Evolutionary conservation across 140 eudicot genomes (phyloP).

Genomic region (Ambrosia hybrid): DNA sequence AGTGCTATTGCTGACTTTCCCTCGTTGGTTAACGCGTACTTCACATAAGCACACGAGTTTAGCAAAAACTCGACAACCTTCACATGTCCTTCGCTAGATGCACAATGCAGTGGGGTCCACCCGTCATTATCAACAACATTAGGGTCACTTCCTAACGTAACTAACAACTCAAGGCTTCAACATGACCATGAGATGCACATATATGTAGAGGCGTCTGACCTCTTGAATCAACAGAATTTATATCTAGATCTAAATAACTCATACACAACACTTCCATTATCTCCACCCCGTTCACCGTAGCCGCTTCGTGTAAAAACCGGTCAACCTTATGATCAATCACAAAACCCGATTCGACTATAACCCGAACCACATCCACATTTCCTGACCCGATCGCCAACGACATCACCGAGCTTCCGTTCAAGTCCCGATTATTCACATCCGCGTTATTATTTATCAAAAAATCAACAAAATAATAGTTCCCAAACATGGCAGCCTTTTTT

Average conservation of each 20-base stretch:
- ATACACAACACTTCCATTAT: conserved; percentile 59
- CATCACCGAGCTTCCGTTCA: conserved; percentile 40
- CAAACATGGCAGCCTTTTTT: conserved; percentile 33
- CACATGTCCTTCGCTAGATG: conserved; percentile 49
- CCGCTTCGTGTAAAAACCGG: conserved; percentile 53
- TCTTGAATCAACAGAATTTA: conserved; percentile 42
- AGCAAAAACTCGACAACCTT: conserved; percentile 48
- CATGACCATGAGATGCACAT: conserved; percentile 47
- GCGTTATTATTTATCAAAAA: conserved; percentile 48
- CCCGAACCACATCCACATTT: conserved; percentile 39
- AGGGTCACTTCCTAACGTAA: conserved; percentile 56
- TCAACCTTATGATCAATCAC: conserved; percentile 44
- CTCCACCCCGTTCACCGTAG: conserved; percentile 44
- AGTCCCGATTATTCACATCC: conserved; percentile 41
- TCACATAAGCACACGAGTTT: conserved; percentile 36
- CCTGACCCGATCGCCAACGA: conserved; percentile 49
- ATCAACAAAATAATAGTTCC: conserved; percentile 33
- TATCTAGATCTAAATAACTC: conserved; percentile 51
- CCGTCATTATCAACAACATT: conserved; percentile 43
- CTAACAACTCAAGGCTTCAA: conserved; percentile 51
- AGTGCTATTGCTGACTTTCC: conserved; percentile 60
- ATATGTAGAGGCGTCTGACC: conserved; percentile 65
- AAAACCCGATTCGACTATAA: conserved; percentile 47
- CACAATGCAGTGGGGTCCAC: conserved; percentile 60
- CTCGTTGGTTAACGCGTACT: conserved; percentile 48